phyloP scores from a whole-genome alignment of 2,329 filamentous ascomycete species.

The Pestalotiopsis sp. region DNA sequence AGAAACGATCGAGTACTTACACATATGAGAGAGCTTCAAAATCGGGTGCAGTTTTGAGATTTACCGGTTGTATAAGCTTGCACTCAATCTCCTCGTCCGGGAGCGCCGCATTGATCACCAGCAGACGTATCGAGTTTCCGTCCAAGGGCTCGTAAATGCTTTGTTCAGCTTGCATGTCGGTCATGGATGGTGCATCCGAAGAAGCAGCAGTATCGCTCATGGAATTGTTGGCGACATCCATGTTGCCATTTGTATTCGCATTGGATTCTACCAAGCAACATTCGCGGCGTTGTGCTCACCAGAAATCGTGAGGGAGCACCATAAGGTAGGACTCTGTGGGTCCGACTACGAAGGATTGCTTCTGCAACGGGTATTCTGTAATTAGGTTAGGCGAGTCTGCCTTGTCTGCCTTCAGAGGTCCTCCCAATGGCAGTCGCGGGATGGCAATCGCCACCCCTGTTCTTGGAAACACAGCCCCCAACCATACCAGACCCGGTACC shows the following conservation, averaged over 20 bases:
- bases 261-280: no score
- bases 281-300: no score
- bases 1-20: neutral
- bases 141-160: constrained; percentile 16
- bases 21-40: constrained; percentile 24
- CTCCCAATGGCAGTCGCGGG: no score
- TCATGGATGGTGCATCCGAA: neutral
- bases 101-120: constrained; percentile 18
- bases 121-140: constrained; percentile 20
- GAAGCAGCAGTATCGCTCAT: neutral
- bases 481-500: no score
- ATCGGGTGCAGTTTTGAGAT: constrained; percentile 18
- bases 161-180: neutral
- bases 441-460: no score
- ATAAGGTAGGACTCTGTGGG: no score
- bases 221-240: neutral
- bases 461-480: no score
- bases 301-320: no score
- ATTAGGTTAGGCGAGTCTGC: no score
- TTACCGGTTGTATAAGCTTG: constrained; percentile 14
- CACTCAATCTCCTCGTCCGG: constrained; percentile 23
- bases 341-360: no score
- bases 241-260: neutral
- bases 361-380: no score
- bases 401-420: no score